Conservation (phyloP, 2,329 filamentous ascomycete species). For the Rosellinia necatrix region DNA sequence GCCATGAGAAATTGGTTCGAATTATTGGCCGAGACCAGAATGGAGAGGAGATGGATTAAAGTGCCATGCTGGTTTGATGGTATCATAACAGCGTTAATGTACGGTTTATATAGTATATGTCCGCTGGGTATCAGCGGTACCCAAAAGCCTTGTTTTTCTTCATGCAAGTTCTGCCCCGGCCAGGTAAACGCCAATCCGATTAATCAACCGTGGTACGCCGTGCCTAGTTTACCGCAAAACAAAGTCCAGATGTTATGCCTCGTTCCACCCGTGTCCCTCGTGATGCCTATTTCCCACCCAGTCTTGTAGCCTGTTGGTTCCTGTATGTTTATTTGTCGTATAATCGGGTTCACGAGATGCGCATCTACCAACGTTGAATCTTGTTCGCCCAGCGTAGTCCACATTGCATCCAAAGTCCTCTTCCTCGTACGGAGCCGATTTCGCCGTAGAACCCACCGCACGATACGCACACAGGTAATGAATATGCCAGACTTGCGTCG, state of each 20-base stretch:
- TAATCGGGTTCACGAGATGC: neutral
- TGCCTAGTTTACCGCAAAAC: conserved; percentile 6
- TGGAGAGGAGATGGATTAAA: neutral
- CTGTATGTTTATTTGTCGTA: conserved; percentile 6
- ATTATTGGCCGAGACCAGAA: neutral
- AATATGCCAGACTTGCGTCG: neutral
- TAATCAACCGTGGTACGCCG: conserved; percentile 13
- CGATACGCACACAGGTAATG: neutral
- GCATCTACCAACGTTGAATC: conserved; percentile 4
- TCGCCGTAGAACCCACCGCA: neutral
- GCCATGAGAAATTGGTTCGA: too few relatives aligned
- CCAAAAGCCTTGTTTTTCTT: conserved; percentile 16
- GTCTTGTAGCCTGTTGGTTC: conserved; percentile 12
- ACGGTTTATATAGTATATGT: conserved; percentile 14
- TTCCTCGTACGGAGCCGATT: neutral
- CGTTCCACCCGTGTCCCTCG: neutral
- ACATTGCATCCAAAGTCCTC: neutral
- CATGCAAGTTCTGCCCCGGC: conserved; percentile 6
- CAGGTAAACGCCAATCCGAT: conserved; percentile 19
- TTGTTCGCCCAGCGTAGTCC: neutral
- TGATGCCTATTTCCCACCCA: neutral
- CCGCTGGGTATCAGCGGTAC: neutral
- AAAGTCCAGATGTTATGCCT: neutral
- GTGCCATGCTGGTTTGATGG: neutral
- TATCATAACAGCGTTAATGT: conserved; percentile 16